These are phyloP conservation scores for Puya raimondii DNA, from an alignment of 176 grass and related monocot species.

Conservation along the genomic window DNA sequence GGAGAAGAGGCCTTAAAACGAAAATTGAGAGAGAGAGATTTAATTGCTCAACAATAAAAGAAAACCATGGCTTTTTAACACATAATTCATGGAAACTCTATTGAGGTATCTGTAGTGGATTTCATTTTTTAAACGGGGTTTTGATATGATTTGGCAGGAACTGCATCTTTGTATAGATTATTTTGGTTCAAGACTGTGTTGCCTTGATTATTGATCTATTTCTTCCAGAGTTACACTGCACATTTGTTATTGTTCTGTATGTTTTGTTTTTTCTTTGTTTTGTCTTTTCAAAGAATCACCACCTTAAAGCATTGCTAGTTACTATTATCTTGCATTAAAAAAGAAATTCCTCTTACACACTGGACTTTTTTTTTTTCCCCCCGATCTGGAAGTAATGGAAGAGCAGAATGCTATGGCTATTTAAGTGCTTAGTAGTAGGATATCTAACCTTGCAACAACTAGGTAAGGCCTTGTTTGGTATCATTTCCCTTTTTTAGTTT, in stretches of 20 bases:
- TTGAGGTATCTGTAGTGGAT: no score
- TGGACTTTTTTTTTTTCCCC: not conserved
- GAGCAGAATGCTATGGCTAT: not conserved
- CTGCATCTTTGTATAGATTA: not conserved
- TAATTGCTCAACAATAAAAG: no score
- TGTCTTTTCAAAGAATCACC: not conserved
- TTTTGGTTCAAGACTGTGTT: not conserved
- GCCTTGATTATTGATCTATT: not conserved
- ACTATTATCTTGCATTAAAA: not conserved
- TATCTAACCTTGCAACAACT: not conserved
- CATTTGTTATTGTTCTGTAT: not conserved
- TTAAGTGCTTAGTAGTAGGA: not conserved
- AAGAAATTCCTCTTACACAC: not conserved
- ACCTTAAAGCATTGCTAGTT: not conserved
- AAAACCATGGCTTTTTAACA: no score
- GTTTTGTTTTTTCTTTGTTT: not conserved
- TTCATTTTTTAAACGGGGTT: no score
- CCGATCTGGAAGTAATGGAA: not conserved
- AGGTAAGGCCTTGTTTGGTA: not conserved
- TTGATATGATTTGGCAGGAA: no score
- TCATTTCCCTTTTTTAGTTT: not conserved
- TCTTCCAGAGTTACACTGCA: not conserved
- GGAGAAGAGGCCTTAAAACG: no score
- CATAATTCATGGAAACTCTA: no score
- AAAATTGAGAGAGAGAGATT: no score